Base-by-base conservation (phyloP, 1,284 basidiomycete genomes). In the Pseudozyma tsukubaensis region DNA sequence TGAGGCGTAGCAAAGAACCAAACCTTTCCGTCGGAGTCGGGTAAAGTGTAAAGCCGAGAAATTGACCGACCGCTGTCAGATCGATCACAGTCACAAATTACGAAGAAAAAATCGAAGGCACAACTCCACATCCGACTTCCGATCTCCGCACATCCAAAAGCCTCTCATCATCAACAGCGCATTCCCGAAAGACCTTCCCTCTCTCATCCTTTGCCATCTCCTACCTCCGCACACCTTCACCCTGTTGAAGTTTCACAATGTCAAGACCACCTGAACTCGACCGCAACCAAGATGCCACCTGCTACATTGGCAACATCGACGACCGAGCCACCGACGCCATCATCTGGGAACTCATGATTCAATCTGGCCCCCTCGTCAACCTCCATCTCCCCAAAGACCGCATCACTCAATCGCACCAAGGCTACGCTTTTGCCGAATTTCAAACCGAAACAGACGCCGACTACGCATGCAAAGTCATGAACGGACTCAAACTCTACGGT, bases 391-490 rank as follows among this genome's bases (percentile, higher is more conserved):
- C 96, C n/a, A 99, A 98, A 86, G 97, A 99, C 86, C 91, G 96
- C 77, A 94, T 99, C 72, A 97, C 94, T 12, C 95, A 95, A 91
- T 89, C 92, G 3, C 96, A 99, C 85, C 97, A 99, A 87, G 95
- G 96, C 53, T 99, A 97, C 86, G 96, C 95, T 50, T 99, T 99
- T 87, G 97, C 96, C 88, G 96, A 99, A 87, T 98, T 98, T 86
- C 88, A 95, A 85, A 94, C 94, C 42, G 95, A 98, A 86, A 93
- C 94, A 84, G 97, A 98, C 86, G 94, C 96, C 77, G 95, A 99
- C 86, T 99, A 99, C 85, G 96, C 94, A 68, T 97, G 94, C 88
- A 97, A 97, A 88, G 97, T 98, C 81, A 96, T 99, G 94, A 98
- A 99, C 85, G 96, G 98, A 87, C 97, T 99, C 85, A 99, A 99